Conservation (phyloP, 257 asterid species). For the Solanum verrucosum region DNA sequence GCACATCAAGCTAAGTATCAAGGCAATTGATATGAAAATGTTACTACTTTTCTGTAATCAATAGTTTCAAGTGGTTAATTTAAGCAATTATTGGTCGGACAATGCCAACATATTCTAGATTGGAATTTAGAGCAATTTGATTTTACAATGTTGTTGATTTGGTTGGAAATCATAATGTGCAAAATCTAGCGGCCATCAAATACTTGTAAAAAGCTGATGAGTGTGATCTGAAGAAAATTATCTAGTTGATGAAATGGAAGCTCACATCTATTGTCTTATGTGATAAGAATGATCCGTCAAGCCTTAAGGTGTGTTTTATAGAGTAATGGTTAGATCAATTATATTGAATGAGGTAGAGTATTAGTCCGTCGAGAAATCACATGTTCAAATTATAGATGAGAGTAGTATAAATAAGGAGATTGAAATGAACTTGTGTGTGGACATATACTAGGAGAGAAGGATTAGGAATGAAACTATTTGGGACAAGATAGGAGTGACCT, state of each 20-base stretch:
- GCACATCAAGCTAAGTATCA: background rate
- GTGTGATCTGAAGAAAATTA: background rate
- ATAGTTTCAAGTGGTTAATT: background rate
- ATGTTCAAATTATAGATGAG: background rate
- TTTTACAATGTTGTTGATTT: background rate
- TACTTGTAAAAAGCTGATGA: background rate
- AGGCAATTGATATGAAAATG: background rate
- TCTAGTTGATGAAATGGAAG: background rate
- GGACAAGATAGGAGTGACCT: background rate
- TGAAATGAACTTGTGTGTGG: background rate
- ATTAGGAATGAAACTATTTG: no score
- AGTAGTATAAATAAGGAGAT: background rate
- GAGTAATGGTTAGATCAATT: background rate
- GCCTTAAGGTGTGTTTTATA: background rate
- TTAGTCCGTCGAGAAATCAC: fast-evolving
- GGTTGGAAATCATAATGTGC: background rate
- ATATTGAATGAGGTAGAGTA: background rate
- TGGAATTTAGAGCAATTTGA: background rate
- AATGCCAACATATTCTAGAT: background rate
- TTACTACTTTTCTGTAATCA: background rate
- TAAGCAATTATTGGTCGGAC: background rate
- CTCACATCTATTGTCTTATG: background rate
- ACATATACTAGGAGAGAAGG: background rate
- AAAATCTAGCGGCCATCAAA: background rate
- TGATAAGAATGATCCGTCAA: background rate